Evolutionary conservation across 192 early-diverging fungal genomes (phyloP), one percentile per base, ranked within the genome.

Genomic region (Coemansia sp.): DNA sequence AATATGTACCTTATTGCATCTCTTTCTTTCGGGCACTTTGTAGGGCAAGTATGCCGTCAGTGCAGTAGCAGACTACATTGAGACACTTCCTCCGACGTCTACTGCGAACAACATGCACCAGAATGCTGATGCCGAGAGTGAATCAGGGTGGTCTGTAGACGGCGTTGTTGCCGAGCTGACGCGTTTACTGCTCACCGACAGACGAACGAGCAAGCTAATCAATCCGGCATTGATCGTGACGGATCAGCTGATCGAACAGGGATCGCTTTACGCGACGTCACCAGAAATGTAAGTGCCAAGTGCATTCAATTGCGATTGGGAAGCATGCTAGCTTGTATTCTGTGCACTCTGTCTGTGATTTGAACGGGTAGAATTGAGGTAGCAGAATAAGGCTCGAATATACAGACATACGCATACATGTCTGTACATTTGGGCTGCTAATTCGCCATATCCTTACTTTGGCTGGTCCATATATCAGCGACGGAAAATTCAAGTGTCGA

Each of bases 41-140:
- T 78, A 78, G 75, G 75, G 75, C 53, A 71, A 44, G 59, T 62
- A 65, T 41, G 75, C 75, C 50, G 69, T 78, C 43, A 62, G 44
- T 13, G 75, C 75, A 71, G 75, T 78, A 67, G 61, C 65, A 23
- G 27, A 49, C 18, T 68, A 68, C 48, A 55, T 69, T 37, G 75
- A 64, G 13, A 55, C 69, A 33, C 56, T 71, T 30, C 49, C 75
- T 21, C 48, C 44, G 42, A 21, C 63, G 33, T 37, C 25, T 37
- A 59, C 44, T 33, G 44, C 47, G 17, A 21, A 54, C 17, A 55
- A 54, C 21, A 37, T 37, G 34, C 9, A 37, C 4, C 39, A 33
- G 55, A 14, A 37, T 2, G 2, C 7, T 17, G 37, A 51, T 7
- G 51, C 27, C 19, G 62, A 41, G 8, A 33, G 22, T 39, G 45